Conservation (phyloP, 495 filamentous ascomycete genomes). For the Trichoderma gamsii region DNA sequence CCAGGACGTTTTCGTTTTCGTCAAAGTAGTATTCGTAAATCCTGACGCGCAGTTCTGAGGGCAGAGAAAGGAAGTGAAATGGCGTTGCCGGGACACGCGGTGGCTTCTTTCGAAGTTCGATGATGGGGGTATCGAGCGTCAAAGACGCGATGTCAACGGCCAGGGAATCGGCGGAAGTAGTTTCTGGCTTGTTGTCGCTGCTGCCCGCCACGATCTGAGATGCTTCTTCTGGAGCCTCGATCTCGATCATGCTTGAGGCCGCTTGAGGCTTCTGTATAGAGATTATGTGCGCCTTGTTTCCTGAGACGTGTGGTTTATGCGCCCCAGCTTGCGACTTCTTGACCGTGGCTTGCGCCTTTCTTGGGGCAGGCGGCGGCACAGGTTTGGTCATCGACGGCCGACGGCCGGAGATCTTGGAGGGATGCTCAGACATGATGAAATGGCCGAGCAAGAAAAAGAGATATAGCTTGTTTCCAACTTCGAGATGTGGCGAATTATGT, state of each 20-base stretch:
- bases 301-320: neutral
- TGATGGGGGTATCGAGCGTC: slow-evolving; percentile 25
- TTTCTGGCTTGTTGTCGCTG: slow-evolving; percentile 24
- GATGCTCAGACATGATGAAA: neutral
- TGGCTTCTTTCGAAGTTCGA: slow-evolving; percentile 22
- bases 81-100: slow-evolving; percentile 25
- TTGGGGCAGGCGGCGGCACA: slow-evolving; percentile 23
- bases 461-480: neutral
- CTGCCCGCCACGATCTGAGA: slow-evolving; percentile 17
- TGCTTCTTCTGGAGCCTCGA: slow-evolving; percentile 24
- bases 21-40: slow-evolving; percentile 61
- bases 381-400: slow-evolving; percentile 29
- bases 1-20: slow-evolving; percentile 45
- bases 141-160: slow-evolving; percentile 31
- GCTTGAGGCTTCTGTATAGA: slow-evolving; percentile 33
- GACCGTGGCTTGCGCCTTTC: slow-evolving; percentile 21
- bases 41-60: slow-evolving; percentile 66
- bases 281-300: slow-evolving; percentile 11
- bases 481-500: neutral
- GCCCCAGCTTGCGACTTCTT: slow-evolving; percentile 21
- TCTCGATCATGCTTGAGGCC: neutral
- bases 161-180: slow-evolving; percentile 29
- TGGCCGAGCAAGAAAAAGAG: neutral
- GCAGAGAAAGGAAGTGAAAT: slow-evolving; percentile 73
- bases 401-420: slow-evolving; percentile 1